Base-by-base conservation (phyloP, 1,139 yeast species). In the Candida tetrigidarum region DNA sequence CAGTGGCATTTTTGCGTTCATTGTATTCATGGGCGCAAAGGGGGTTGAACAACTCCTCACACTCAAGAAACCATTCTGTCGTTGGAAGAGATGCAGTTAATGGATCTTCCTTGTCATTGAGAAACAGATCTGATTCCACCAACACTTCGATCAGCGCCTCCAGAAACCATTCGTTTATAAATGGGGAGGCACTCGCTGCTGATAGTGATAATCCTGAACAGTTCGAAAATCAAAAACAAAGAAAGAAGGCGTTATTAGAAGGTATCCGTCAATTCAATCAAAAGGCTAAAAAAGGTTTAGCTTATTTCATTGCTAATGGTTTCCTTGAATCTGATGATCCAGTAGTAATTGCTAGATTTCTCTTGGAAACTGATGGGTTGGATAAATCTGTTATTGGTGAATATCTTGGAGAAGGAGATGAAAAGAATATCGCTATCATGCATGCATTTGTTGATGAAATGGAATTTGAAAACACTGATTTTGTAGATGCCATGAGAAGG, bases 331-430 rank as follows among this genome's bases (percentile, higher is more conserved):
- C 82, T 18, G 76, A 78, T 32, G 74, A 78, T 1, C 92, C 98
- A 1, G 60, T 57, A 4, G 81, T 80, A 8, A 82, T 95, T 51
- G 98, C 98, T 0, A 63, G 66, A 45, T 90, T 95, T 62, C 69
- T 95, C 44, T 67, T 90, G 41, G 74, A 75, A 14, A 88, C 93
- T 1, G 96, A 86, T 38, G 91, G 93, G 0, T 71, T 95, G 43
- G 96, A 92, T 62, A 87, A 92, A 60, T 79, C 93, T 0, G 80
- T 80, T 4, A 77, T 95, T 49, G 99, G 99, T 43, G 99, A 92
- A 57, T 95, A 77, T 58, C 73, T 95, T 49, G 99, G 99, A 44
- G 97, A 90, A 57, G 96, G 95, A 35, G 85, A 85, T 51, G 89
- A 86, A 6, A 77, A 76, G 45, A 86, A 88, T 59, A 80, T 90